Evolutionary conservation across 202 grass and related monocot genomes (phyloP).

Genomic region (Elaeis oleifera): DNA sequence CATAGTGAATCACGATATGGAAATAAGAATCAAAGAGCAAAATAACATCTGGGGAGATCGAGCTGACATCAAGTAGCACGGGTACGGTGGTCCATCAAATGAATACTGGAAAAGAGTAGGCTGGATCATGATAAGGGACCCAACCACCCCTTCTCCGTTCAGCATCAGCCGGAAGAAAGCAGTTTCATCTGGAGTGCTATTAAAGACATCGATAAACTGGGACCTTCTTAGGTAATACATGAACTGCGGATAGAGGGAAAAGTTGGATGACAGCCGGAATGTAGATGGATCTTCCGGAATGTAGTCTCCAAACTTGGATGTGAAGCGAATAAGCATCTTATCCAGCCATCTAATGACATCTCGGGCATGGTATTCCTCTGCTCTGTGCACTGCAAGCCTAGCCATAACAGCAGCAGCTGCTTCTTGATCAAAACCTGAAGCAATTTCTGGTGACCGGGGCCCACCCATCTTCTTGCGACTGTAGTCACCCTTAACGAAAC

Average conservation of each 20-base stretch:
- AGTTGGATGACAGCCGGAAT: slow-evolving; percentile 75
- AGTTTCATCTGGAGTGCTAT: slow-evolving; percentile 92
- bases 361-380: slow-evolving; percentile 71
- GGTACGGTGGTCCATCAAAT: slow-evolving; percentile 93
- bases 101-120: slow-evolving; percentile 96
- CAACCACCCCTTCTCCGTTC: slow-evolving; percentile 87
- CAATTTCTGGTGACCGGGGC: slow-evolving; percentile 63
- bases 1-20: slow-evolving; percentile 88
- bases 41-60: slow-evolving; percentile 88
- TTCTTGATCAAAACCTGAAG: slow-evolving; percentile 86
- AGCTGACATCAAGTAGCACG: slow-evolving; percentile 88
- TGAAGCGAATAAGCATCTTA: slow-evolving; percentile 99
- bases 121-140: slow-evolving; percentile 92
- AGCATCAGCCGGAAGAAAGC: slow-evolving; percentile 94
- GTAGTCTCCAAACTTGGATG: slow-evolving; percentile 95
- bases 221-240: slow-evolving; percentile 94
- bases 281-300: slow-evolving; percentile 88
- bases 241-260: slow-evolving; percentile 92
- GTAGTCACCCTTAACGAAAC: slow-evolving; percentile 76
- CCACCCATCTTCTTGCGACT: slow-evolving; percentile 88
- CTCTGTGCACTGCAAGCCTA: slow-evolving; percentile 76
- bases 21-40: slow-evolving; percentile 96
- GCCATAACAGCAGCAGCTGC: slow-evolving; percentile 87
- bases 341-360: slow-evolving; percentile 98
- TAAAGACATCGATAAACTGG: slow-evolving; percentile 97